Conservation (phyloP, 176 grass and related monocot species). For the Saccharum officinarum region DNA sequence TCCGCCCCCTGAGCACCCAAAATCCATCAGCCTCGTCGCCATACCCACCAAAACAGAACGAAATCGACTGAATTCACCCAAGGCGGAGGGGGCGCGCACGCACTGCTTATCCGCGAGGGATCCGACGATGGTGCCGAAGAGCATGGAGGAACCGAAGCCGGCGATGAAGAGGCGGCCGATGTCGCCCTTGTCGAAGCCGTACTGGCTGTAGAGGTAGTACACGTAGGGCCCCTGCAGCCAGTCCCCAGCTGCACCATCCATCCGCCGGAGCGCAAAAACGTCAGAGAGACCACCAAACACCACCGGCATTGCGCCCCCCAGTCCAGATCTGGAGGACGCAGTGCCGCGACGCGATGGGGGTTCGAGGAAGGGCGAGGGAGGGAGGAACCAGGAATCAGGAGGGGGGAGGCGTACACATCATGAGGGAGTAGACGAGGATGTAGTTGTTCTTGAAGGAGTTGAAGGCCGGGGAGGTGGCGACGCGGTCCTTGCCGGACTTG, state of each 20-base stretch:
- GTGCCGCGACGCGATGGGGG: not conserved
- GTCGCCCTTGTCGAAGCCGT: constrained; percentile 92
- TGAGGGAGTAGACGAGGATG: constrained; percentile 97
- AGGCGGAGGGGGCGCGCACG: constrained; percentile 14
- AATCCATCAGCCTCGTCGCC: not conserved
- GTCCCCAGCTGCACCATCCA: constrained; percentile 65
- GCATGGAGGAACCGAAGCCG: constrained; percentile 96
- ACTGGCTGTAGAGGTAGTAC: constrained; percentile 94
- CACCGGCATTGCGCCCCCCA: constrained; percentile 20
- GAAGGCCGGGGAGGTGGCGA: constrained; percentile 77
- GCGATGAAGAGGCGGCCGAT: constrained; percentile 98
- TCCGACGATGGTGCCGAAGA: constrained; percentile 96
- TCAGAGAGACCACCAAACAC: constrained; percentile 13
- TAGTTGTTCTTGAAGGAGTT: constrained; percentile 98
- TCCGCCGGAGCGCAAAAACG: not conserved
- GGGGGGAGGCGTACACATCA: constrained; percentile 65
- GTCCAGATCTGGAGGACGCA: constrained; percentile 47
- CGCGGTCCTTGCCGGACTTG: constrained; percentile 83
- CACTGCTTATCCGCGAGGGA: constrained; percentile 97
- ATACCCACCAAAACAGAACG: not conserved
- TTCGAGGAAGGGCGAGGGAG: not conserved
- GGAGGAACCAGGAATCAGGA: not conserved
- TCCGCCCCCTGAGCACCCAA: constrained; percentile 63
- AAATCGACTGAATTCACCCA: constrained; percentile 9
- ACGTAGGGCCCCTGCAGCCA: constrained; percentile 97